Evolutionary conservation across 2,329 filamentous ascomycete genomes (phyloP), one percentile per base, ranked within the genome.

Genomic region (Scopulariopsis brevicaulis): DNA sequence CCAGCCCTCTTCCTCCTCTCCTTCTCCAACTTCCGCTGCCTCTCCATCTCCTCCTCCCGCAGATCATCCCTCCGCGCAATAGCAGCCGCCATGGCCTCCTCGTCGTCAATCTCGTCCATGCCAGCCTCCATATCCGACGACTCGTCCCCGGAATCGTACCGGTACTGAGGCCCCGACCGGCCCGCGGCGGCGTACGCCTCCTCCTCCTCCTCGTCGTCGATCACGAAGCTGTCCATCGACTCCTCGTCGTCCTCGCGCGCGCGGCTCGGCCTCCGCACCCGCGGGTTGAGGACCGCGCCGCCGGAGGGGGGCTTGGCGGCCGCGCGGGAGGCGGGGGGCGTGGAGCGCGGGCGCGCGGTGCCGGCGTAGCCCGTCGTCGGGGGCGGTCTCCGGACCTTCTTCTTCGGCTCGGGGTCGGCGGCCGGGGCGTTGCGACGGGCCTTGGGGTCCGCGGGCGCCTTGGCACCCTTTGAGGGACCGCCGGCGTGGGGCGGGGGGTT

Each of bases 91-190:
- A 73, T 67, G 53, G 76, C 73, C 68, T 93, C 89, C 68, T 93
- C 89, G 40, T 79, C 74, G 60, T 90, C 86, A 56, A 92, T 81
- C 63, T 91, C 87, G 60, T 85, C 85, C 43, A 86, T 68, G 37
- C 86, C 87, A 2, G 86, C 89, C 68, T 91, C 87, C 86, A 91
- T 91, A 64, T 90, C 88, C 6, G 86, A 89, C 5, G 85, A 87
- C 6, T 68, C 82, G 58, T 87, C 86, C 0, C 83, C 85, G 2
- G 75, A 79, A 62, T 88, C 86, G 28, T 63, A 63, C 40, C 55
- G 50, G 24, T 40, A 40, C 6, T 20, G 25, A 1, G 40, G 40
- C 6, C 22, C 37, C 12, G 72, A 70, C 35, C 70, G 73, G 8
- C 72, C 69, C 14, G 62, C 68, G 4, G 62, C 64, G 35, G 65